These are phyloP conservation scores for Ammopiptanthus mongolicus DNA, from an alignment of 306 rosid species.

Conservation along the genomic window DNA sequence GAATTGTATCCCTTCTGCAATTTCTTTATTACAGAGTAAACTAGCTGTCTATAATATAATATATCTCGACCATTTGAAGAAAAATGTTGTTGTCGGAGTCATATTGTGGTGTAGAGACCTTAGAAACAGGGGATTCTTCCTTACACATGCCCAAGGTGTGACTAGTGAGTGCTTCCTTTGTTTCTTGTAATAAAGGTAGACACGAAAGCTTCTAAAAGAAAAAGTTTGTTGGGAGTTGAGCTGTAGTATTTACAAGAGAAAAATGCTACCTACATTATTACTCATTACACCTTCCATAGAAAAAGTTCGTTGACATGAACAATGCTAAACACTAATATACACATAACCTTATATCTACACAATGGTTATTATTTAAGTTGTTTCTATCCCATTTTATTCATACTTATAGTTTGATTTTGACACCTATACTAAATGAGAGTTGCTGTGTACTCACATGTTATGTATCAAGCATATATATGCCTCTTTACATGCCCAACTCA, in stretches of 20 bases:
- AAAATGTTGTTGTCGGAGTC: neutral
- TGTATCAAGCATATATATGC: neutral
- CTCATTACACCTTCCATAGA: too few species aligned
- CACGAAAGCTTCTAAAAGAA: conserved; percentile 22
- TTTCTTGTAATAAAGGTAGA: conserved; percentile 34
- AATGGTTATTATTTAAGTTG: too few species aligned
- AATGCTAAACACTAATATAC: too few species aligned
- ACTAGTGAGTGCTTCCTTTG: conserved; percentile 19
- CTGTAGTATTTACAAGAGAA: neutral
- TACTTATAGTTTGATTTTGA: too few species aligned
- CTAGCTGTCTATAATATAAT: neutral
- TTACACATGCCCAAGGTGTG: conserved; percentile 38
- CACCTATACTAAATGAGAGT: too few species aligned
- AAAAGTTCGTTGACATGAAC: too few species aligned
- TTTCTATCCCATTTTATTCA: too few species aligned
- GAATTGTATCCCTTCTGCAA: neutral
- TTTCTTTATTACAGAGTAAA: neutral
- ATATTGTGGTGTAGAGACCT: neutral
- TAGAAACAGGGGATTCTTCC: conserved; percentile 1
- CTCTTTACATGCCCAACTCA: conserved; percentile 14
- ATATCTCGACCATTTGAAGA: neutral
- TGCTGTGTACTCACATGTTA: too few species aligned
- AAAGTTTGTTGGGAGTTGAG: conserved; percentile 76
- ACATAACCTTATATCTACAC: too few species aligned
- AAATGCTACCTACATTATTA: too few species aligned